Base-by-base conservation (phyloP, 164 flowering plant species). In the Piper longum region DNA sequence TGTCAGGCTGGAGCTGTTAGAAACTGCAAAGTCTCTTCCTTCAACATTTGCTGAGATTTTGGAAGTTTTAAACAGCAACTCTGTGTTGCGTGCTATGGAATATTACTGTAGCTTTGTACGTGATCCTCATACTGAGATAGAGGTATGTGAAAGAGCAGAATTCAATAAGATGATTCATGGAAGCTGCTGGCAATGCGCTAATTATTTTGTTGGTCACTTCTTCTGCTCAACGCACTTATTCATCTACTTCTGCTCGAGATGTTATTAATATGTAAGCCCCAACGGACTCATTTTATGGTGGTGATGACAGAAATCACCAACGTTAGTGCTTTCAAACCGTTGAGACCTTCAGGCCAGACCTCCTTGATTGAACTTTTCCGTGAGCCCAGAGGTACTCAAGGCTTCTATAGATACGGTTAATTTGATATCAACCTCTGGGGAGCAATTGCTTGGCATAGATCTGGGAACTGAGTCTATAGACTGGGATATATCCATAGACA, bases 401-500 rank as follows among this genome's bases (percentile, higher is more conserved):
- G 66, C 83, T 73, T 67, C 51, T 16, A 74, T 69, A 59, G 71
- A 62, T 73, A 66, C 76, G 62, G 69, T 76, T 36, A 59, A 61
- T 58, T 6, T n/a, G n/a, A n/a, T n/a, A n/a, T n/a, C n/a, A n/a
- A 26, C 74, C 61, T 57, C 68, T 39, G 54, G 60, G 64, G 71
- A 70, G 19, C 45, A 59, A 41, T 61, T 51, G 58, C 19, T 60
- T 40, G 74, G 73, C 61, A 63, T 55, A 44, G 76, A 69, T 66
- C 54, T 69, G 67, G 69, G 70, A 64, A 70, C 73, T 5, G 85
- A 80, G 64, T 70, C 68, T 62, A 88, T 93, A 71, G 97, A 90
- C 61, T 93, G 99, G 99, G 90, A 85, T 73, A 83, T 93, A 59
- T 72, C 96, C 18, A 76, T 90, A 48, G 96, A 88, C 42, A 79